Percentiles rank a stretch among this genome's conserved stretches.
Conservation (phyloP, 129 eudicot species). For the Pulicaria dysenterica region DNA sequence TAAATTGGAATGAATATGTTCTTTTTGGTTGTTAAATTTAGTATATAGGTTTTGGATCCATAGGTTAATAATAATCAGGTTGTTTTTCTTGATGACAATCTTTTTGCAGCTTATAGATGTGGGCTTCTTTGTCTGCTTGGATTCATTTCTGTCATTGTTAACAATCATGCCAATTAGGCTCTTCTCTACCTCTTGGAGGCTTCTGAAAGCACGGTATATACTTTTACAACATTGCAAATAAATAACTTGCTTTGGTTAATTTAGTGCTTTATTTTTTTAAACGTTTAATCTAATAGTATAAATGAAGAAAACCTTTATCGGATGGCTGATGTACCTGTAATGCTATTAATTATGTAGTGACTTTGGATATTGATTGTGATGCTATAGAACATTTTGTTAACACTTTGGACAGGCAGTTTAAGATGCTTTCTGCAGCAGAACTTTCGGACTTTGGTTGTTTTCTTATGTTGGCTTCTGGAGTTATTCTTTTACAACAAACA, state of each 20-base stretch:
- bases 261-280: background rate
- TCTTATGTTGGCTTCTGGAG: slow-evolving; percentile 67
- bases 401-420: slow-evolving; percentile 78
- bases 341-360: slow-evolving; percentile 3
- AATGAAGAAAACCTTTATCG: background rate
- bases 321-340: background rate
- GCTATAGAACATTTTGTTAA: slow-evolving; percentile 30
- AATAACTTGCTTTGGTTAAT: background rate
- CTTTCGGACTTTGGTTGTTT: slow-evolving; percentile 90
- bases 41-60: background rate
- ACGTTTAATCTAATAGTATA: background rate
- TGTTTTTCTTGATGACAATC: slow-evolving; percentile 19
- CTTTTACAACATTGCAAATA: background rate
- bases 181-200: slow-evolving; percentile 59
- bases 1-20: background rate
- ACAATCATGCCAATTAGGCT: slow-evolving; percentile 93
- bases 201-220: slow-evolving; percentile 65
- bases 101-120: slow-evolving; percentile 82
- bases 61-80: too few species aligned
- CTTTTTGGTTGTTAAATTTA: slow-evolving; percentile 1
- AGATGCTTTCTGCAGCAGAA: slow-evolving; percentile 85
- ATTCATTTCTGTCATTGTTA: slow-evolving; percentile 80
- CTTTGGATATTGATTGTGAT: background rate
- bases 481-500: slow-evolving; percentile 73
- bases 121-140: slow-evolving; percentile 89